These are phyloP conservation scores for Calonectria hongkongensis DNA, from an alignment of 2,329 filamentous ascomycete species.

Conservation along the genomic window DNA sequence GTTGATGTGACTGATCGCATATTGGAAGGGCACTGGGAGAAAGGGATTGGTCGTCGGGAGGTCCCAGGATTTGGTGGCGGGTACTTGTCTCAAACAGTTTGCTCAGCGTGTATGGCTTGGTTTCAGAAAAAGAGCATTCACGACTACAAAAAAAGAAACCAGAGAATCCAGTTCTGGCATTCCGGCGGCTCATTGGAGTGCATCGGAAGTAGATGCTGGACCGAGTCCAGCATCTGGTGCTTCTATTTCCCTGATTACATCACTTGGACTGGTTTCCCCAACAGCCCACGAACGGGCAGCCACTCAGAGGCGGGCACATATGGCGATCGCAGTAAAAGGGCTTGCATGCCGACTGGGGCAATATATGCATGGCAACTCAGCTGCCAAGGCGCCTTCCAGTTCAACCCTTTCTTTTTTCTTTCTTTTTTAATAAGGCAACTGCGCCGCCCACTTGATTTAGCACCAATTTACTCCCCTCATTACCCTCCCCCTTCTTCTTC, in stretches of 20 bases:
- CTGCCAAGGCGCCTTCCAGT: neutral
- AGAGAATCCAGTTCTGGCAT: neutral
- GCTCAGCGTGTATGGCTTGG: neutral
- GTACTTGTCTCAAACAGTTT: neutral
- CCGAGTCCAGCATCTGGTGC: neutral
- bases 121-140: neutral
- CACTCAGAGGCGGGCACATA: neutral
- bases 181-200: too few relatives aligned
- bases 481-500: too few relatives aligned
- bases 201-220: too few relatives aligned
- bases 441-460: neutral
- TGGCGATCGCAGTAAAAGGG: neutral
- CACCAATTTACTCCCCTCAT: too few relatives aligned
- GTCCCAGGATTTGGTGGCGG: neutral
- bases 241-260: neutral
- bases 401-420: neutral
- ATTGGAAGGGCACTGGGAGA: too few relatives aligned
- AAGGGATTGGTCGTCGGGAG: neutral
- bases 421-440: neutral
- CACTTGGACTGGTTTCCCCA: neutral
- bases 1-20: slow-evolving; percentile 51
- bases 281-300: neutral
- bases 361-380: neutral
- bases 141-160: neutral
- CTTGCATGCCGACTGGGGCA: neutral